These are phyloP conservation scores for Taphrina flavorubra DNA, from an alignment of 1,139 yeast species.

Conservation along the genomic window DNA sequence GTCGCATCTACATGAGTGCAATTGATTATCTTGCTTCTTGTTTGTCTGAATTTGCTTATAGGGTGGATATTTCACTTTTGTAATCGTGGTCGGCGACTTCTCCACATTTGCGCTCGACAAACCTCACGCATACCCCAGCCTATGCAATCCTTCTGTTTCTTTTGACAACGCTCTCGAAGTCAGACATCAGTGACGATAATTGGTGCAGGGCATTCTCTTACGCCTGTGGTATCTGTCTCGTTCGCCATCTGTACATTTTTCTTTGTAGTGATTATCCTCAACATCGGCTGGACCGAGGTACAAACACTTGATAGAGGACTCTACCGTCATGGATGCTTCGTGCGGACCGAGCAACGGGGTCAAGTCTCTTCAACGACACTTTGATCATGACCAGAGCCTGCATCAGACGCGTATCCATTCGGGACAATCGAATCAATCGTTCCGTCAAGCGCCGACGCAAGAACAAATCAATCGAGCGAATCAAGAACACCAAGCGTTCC, in stretches of 20 bases:
- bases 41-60: background rate
- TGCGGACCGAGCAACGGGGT: constrained; percentile 38
- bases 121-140: background rate
- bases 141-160: too few relatives aligned
- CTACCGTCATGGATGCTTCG: constrained; percentile 17
- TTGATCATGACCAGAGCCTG: constrained; percentile 21
- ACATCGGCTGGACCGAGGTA: too few relatives aligned
- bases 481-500: constrained; percentile 10
- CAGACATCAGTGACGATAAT: background rate
- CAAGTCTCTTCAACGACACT: constrained; percentile 32
- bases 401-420: constrained; percentile 22
- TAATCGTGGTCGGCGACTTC: background rate
- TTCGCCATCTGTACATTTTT: background rate
- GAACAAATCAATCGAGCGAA: constrained; percentile 7
- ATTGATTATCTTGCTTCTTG: background rate
- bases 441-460: constrained; percentile 19
- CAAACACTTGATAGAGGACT: too few relatives aligned
- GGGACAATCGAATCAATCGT: background rate
- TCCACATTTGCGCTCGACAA: background rate
- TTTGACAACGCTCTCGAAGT: too few relatives aligned
- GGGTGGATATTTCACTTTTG: background rate
- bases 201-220: background rate
- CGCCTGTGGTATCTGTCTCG: background rate
- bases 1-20: too few relatives aligned
- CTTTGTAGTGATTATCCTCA: background rate